A percentile compares a stretch with the other conserved stretches of the same genome.
Conservation (phyloP, 345 rosid genomes). For the Populus ilicifolia region DNA sequence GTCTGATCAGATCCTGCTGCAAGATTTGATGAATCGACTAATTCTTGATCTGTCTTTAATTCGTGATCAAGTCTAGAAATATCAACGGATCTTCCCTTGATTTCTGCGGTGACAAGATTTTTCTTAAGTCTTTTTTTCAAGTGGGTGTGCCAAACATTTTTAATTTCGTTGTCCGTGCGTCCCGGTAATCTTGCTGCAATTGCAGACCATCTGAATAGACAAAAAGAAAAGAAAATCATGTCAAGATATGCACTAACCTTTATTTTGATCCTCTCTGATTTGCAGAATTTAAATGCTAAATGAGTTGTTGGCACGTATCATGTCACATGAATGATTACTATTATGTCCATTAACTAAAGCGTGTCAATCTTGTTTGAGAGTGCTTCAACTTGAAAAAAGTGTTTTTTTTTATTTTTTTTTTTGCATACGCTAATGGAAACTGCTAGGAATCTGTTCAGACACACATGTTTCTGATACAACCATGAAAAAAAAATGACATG, state of each 20-base stretch:
- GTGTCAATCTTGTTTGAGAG: conserved; percentile 15
- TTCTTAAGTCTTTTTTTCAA: conserved; percentile 59
- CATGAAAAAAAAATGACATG: background rate
- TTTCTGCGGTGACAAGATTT: background rate
- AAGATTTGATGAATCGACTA: conserved; percentile 1
- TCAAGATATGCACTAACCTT: background rate
- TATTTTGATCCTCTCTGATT: background rate
- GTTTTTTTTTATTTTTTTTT: background rate
- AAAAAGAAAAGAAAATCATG: background rate
- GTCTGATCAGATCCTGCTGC: conserved; percentile 3
- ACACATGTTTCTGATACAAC: conserved; percentile 12
- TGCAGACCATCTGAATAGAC: conserved; percentile 63
- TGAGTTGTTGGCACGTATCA: background rate
- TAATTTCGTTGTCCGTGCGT: conserved; percentile 81
- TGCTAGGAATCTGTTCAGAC: conserved; percentile 23
- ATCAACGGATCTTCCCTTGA: background rate
- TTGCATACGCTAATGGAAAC: background rate
- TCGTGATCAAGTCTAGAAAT: conserved; percentile 1
- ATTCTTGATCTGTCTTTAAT: background rate
- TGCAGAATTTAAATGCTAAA: background rate
- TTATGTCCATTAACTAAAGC: conserved; percentile 4
- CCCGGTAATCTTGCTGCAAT: conserved; percentile 79
- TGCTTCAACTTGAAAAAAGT: background rate
- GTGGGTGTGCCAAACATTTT: conserved; percentile 83
- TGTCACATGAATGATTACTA: conserved; percentile 21